These are phyloP conservation scores for Theileria sp. DNA, from an alignment of 169 alveolate species.

Conservation along the genomic window DNA sequence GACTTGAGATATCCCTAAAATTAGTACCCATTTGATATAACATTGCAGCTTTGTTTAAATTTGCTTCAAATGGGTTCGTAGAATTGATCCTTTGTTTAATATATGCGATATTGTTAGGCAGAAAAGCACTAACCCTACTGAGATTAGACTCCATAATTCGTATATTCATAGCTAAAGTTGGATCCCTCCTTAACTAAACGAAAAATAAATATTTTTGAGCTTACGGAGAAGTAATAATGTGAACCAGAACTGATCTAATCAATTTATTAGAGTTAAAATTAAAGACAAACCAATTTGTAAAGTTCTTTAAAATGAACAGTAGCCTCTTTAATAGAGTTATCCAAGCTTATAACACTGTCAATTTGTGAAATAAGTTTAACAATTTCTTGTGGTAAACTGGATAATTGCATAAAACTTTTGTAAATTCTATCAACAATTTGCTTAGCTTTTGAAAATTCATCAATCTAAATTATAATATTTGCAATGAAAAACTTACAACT, in stretches of 20 bases:
- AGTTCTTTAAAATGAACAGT: conserved; percentile 53
- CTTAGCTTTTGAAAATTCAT: conserved; percentile 29
- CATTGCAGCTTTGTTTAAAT: conserved; percentile 3
- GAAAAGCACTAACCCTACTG: conserved; percentile 3
- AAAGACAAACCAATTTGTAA: conserved; percentile 40
- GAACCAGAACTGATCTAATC: conserved; percentile 55
- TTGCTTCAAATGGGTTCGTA: neutral
- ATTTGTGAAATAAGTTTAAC: conserved; percentile 23
- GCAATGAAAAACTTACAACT: conserved; percentile 18
- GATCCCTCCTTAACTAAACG: conserved; percentile 6
- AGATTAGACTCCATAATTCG: neutral
- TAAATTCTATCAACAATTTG: conserved; percentile 26
- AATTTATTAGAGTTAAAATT: neutral
- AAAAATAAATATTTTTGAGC: conserved; percentile 1
- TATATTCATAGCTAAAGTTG: neutral
- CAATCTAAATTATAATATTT: conserved; percentile 18
- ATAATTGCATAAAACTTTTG: conserved; percentile 8
- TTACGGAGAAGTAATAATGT: conserved; percentile 49
- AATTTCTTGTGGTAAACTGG: conserved; percentile 17
- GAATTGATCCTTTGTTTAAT: conserved; percentile 13
- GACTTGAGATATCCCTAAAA: conserved; percentile 26
- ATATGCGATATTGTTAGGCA: conserved; percentile 15
- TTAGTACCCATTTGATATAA: conserved; percentile 29
- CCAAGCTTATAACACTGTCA: conserved; percentile 30
- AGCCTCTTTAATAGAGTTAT: conserved; percentile 34